These are phyloP conservation scores for Boletus rufocinnamomeus DNA, from an alignment of 768 basidiomycete species.

Conservation along the genomic window DNA sequence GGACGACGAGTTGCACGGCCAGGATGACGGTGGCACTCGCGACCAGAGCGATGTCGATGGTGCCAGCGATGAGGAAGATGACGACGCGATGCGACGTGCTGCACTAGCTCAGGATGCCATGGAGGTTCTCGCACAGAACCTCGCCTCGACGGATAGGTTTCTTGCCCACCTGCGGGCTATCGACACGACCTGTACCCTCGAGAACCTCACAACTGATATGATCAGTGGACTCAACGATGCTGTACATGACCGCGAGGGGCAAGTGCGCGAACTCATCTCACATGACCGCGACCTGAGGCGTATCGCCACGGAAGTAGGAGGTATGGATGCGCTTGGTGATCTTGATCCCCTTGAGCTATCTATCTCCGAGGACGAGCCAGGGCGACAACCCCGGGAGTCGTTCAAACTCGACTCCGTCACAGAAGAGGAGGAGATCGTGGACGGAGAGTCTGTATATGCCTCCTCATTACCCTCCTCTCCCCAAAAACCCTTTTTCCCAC, in stretches of 20 bases:
- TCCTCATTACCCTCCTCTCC: conserved; percentile 46
- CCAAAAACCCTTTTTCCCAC: conserved; percentile 59
- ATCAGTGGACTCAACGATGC: conserved; percentile 78
- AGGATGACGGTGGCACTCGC: conserved; percentile 16
- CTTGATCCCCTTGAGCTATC: conserved; percentile 63
- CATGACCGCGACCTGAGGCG: conserved; percentile 79
- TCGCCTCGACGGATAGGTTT: conserved; percentile 78
- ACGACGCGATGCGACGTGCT: conserved; percentile 28
- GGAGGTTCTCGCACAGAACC: conserved; percentile 68
- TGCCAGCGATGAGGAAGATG: conserved; percentile 31
- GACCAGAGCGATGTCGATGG: conserved; percentile 13
- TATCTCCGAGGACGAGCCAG: conserved; percentile 33
- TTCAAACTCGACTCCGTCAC: conserved; percentile 38
- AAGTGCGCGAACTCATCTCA: conserved; percentile 75
- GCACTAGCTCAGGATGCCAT: conserved; percentile 57
- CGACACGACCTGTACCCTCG: conserved; percentile 56
- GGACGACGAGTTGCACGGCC: conserved; percentile 20
- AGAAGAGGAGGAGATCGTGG: conserved; percentile 43
- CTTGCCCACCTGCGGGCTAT: conserved; percentile 69
- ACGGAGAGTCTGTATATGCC: conserved; percentile 45
- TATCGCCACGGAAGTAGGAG: conserved; percentile 76
- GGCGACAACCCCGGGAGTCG: conserved; percentile 30
- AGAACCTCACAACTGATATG: conserved; percentile 71
- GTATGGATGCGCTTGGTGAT: conserved; percentile 67
- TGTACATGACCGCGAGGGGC: conserved; percentile 74